These are phyloP conservation scores for Bipolaris bicolor DNA, from an alignment of 2,329 filamentous ascomycete species.

Conservation along the genomic window DNA sequence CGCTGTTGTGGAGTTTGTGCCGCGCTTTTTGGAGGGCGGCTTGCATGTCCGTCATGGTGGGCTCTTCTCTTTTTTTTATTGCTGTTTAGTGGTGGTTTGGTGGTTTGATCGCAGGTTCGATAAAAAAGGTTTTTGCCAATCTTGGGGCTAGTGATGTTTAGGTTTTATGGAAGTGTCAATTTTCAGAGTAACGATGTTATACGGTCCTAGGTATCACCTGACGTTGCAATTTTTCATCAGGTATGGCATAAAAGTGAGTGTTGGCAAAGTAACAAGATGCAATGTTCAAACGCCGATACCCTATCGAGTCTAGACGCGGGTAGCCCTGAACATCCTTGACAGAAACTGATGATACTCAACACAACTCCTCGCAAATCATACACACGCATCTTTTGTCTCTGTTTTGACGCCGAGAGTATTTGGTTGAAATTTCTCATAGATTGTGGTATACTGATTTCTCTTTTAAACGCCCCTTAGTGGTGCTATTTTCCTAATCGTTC, in stretches of 20 bases:
- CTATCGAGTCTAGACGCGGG: constrained; percentile 18
- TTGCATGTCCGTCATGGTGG: constrained; percentile 24
- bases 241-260: neutral
- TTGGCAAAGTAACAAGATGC: neutral
- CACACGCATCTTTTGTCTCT: neutral
- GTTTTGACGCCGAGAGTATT: neutral
- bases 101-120: too few species aligned
- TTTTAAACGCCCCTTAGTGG: neutral
- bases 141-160: neutral
- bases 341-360: neutral
- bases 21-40: constrained; percentile 18
- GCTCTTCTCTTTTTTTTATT: neutral
- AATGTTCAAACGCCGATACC: constrained; percentile 13
- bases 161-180: neutral
- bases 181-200: too few species aligned
- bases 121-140: too few species aligned
- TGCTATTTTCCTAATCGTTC: constrained; percentile 19
- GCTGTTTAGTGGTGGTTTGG: too few species aligned
- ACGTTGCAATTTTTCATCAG: neutral
- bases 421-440: neutral
- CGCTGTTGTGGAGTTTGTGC: constrained; percentile 6
- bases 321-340: constrained; percentile 9
- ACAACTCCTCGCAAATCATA: neutral
- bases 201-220: neutral
- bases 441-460: constrained; percentile 17